Base-by-base conservation (phyloP, 1,284 basidiomycete species). In the Ganoderma multipileum region DNA sequence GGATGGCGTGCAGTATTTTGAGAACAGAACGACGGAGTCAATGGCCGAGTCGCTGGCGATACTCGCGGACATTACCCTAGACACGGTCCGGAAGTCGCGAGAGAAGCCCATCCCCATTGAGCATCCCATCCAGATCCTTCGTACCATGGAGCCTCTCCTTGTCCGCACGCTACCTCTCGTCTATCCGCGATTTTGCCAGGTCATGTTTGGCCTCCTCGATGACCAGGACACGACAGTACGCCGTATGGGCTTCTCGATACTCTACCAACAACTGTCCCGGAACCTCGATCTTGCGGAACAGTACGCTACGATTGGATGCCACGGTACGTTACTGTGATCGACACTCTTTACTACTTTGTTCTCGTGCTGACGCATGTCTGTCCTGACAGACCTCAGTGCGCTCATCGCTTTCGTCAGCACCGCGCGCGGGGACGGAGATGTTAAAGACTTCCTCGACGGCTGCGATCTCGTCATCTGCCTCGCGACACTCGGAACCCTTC, bases 391-490 rank as follows among this genome's bases (percentile, higher is more conserved):
- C 30, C 41, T 69, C 44, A 41, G 62, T 8, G 68, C 67, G 0
- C 59, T 73, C 11, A 68, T 71, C 18, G 55, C 52, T 33, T 73
- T 71, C 64, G 63, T 73, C 8, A 44, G 50, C n/a, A 33, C 50
- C 3, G 64, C 64, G 33, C 72, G 66, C n/a, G 52, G 39, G 1
- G 64, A 68, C 42, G 64, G 42, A 1, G 65, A 66, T 30, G 28
- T 54, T n/a, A 68, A 73, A 42, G 61, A 66, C 30, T 73, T 73
- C 66, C 69, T 73, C n/a, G 66, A 73, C 64, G 72, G 69, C 23
- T 73, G 72, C 66, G 68, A 73, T 36, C 69, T 71, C 9, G 62
- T 73, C 52, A 64, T 73, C 59, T 69, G 61, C 55, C 72, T 73
- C 42, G 69, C 69, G 23, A 65, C 69, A 3, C 65, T 71, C 23